Evolutionary conservation across 352 stramenopile species (phyloP).

Genomic region (Phytopythium sindhum): DNA sequence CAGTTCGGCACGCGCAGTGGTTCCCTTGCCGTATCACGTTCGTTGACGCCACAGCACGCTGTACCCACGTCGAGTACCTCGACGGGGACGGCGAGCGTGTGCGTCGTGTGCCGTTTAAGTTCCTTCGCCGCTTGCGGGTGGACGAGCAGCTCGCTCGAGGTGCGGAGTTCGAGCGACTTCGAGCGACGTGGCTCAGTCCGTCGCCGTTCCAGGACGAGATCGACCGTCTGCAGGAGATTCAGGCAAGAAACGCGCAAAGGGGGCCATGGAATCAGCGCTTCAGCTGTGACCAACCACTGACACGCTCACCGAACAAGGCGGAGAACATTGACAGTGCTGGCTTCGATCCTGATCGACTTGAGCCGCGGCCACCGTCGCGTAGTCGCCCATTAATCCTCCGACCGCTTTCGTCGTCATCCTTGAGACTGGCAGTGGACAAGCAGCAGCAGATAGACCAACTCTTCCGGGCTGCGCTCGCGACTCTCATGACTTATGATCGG

Average conservation of each 20-base stretch:
- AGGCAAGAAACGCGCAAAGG: constrained; percentile 14
- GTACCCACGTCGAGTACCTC: constrained; percentile 40
- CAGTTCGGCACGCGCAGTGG: constrained; percentile 22
- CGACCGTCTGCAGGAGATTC: constrained; percentile 34
- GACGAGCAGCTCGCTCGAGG: constrained; percentile 22
- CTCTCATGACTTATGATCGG: constrained; percentile 40
- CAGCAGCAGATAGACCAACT: constrained; percentile 20
- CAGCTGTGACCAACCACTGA: background rate
- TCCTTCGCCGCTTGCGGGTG: constrained; percentile 27
- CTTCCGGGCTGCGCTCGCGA: constrained; percentile 25
- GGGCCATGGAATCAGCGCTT: constrained; percentile 22
- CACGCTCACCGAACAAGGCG: background rate
- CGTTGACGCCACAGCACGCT: constrained; percentile 18
- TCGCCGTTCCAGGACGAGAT: constrained; percentile 31
- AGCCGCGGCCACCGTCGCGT: constrained; percentile 10
- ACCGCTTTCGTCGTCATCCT: background rate
- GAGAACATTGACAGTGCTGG: background rate
- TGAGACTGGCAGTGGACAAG: background rate
- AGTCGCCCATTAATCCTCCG: constrained; percentile 1
- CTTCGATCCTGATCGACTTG: background rate
- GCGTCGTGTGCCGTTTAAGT: constrained; percentile 32
- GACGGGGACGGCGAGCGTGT: constrained; percentile 46
- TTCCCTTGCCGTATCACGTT: constrained; percentile 31
- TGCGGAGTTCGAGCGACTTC: constrained; percentile 28
- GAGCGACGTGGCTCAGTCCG: constrained; percentile 29